Conservation (phyloP, 2,329 filamentous ascomycete genomes). For the Coleophoma crateriformis region DNA sequence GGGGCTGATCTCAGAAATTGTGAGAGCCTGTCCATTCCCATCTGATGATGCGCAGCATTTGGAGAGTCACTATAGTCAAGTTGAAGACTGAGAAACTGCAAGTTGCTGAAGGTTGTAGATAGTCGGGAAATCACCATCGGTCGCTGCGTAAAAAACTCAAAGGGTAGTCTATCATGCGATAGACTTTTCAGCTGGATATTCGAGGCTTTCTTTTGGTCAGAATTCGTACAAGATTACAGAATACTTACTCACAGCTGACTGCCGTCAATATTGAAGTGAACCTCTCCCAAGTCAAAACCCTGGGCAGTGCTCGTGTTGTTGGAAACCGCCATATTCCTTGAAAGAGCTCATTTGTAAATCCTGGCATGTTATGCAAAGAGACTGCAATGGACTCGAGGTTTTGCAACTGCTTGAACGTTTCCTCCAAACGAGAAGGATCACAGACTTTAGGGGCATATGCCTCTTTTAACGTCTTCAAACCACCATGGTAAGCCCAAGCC, state of each 20-base stretch:
- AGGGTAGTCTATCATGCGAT: conserved; percentile 20
- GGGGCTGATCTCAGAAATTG: conserved; percentile 10
- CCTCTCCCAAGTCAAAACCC: conserved; percentile 14
- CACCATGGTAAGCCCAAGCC: conserved; percentile 24
- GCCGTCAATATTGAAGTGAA: conserved; percentile 15
- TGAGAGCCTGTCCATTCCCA: conserved; percentile 13
- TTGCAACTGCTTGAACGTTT: conserved; percentile 11
- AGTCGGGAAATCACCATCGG: conserved; percentile 7
- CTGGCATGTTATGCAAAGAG: conserved; percentile 15
- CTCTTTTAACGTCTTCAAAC: conserved; percentile 23
- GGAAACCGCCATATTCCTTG: conserved; percentile 19
- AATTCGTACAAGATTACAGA: neutral
- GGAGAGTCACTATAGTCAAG: conserved; percentile 17
- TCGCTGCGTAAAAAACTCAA: conserved; percentile 23
- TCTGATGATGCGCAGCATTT: conserved; percentile 7
- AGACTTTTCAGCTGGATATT: conserved; percentile 9
- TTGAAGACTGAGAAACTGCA: conserved; percentile 12
- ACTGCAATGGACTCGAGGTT: conserved; percentile 16
- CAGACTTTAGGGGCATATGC: conserved; percentile 15
- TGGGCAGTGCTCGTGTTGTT: conserved; percentile 14
- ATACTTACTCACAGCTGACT: neutral
- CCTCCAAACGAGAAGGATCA: conserved; percentile 7
- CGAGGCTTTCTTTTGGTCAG: neutral
- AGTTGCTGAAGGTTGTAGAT: conserved; percentile 7
- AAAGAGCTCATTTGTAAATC: conserved; percentile 11